Evolutionary conservation across 306 rosid genomes (phyloP), one percentile per base, ranked within the genome.

Genomic region (Inga oerstediana): DNA sequence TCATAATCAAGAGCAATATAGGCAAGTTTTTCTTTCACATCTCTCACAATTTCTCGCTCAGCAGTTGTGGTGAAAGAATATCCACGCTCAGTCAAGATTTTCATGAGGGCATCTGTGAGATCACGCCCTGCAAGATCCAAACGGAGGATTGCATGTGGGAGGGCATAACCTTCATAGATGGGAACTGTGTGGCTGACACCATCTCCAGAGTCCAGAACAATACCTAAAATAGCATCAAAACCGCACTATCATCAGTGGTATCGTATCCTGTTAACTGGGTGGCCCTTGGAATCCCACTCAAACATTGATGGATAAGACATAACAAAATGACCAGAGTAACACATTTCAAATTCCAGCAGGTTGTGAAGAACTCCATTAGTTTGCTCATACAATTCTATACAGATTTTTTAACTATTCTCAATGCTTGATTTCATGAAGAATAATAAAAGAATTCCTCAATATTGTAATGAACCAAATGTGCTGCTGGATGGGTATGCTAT

Each of bases 91-190:
- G 97, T 92, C 88, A 92, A 87, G 79, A 92, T 92, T 81, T 92
- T 92, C 97, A 92, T 92, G 62, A 92, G 84, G 74, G 92, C 94
- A 79, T 92, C 97, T 1, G 97, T 92, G 66, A 92, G 89, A 84
- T 92, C 97, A 70, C 97, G 97, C 46, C 97, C 94, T 54, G 94
- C 94, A 88, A 92, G 92, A 79, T 92, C 97, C 81, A 92, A 86
- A 74, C 97, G 92, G 75, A 92, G 87, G 86, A 92, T 87, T 24
- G 90, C 90, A 64, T 87, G 89, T 13, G 89, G 89, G 17, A 87
- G 89, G 52, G 89, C 89, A 84, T 87, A 87, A 2, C 89, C 89
- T 83, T 87, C 89, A 15, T 87, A 87, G 74, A 87, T 87, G 30
- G 89, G 89, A 81, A 87, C 89, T 1, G 89, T 87, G 84, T 87